Evolutionary conservation across 1,139 yeast genomes (phyloP), one percentile per base, ranked within the genome.

Genomic region (Suhomyces terraborum): DNA sequence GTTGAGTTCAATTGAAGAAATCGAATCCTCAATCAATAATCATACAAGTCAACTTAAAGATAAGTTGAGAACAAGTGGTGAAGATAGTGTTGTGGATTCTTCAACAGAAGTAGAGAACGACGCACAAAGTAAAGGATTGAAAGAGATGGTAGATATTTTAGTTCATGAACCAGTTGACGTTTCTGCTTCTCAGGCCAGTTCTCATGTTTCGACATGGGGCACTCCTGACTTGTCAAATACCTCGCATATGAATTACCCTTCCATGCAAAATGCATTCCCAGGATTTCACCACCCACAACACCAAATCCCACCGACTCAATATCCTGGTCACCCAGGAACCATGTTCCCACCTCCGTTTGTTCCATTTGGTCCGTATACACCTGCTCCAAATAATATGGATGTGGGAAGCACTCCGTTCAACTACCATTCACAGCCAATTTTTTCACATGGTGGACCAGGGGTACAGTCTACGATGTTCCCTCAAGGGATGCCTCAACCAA

Each of bases 11-110:
- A 49, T 64, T 14, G 62, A 61, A 32, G 71, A 66, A 28, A 63
- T 67, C 25, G 67, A 66, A 45, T 55, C 62, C 6, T 56, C 58
- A 17, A 67, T 67, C 29, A 49, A 57, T 8, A 54, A 47, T 29
- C 72, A 67, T 42, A 55, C 66, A 8, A 56, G 51, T 31, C 53
- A 55, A 28, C 48, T 62, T 38, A 54, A 50, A 16, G 39, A 41
- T 13, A 38, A 32, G 24, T 23, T 44, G 38, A 44, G 31, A n/a
- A 32, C 34, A n/a, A 26, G 16, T 14, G 42, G 12, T 10, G 47
- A 36, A 2, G 44, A 25, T 8, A 17, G 25, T 8, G 32, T 28
- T 14, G 33, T 32, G 6, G 36, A 38, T 8, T 30, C 45, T n/a
- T 29, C 38, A 19, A 28, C 34, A n/a, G 48, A 44, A n/a, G 29